phyloP scores from a whole-genome alignment of 345 rosid species.

The Citrus sp. region DNA sequence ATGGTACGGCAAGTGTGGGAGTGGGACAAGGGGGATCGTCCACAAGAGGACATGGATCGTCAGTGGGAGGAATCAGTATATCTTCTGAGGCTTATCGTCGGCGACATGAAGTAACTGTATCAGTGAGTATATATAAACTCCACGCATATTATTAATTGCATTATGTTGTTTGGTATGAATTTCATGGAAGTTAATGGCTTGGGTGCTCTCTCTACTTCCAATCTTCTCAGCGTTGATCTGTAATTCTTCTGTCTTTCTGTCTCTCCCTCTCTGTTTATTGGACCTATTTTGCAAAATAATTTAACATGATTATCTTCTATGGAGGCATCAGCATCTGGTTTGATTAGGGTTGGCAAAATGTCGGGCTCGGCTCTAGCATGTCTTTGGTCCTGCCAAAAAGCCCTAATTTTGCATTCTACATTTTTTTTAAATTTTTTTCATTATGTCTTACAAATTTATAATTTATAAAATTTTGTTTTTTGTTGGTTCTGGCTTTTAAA shows the following conservation, averaged over 20 bases:
- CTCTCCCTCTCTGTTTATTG: background rate
- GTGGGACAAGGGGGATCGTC: conserved; percentile 36
- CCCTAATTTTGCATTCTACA: no score
- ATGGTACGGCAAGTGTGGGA: conserved; percentile 38
- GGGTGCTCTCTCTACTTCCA: background rate
- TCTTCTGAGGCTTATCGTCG: conserved; percentile 71
- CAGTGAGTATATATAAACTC: conserved; percentile 46
- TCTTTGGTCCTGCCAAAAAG: no score
- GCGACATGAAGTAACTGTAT: conserved; percentile 78
- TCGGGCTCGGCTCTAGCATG: no score
- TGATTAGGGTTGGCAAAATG: background rate
- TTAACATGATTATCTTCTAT: background rate
- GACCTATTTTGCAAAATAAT: background rate
- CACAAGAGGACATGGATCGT: conserved; percentile 39
- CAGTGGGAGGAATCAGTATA: conserved; percentile 39
- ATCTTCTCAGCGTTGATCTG: background rate
- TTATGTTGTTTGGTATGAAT: background rate
- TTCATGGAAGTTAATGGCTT: background rate
- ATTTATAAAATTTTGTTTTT: no score
- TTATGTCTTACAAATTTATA: no score
- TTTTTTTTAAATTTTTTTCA: no score
- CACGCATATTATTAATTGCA: background rate
- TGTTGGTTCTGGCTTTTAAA: no score
- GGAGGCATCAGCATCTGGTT: background rate
- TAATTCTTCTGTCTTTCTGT: background rate